Conservation (phyloP, 305 asterid species). For the Nicotiana rustica region DNA sequence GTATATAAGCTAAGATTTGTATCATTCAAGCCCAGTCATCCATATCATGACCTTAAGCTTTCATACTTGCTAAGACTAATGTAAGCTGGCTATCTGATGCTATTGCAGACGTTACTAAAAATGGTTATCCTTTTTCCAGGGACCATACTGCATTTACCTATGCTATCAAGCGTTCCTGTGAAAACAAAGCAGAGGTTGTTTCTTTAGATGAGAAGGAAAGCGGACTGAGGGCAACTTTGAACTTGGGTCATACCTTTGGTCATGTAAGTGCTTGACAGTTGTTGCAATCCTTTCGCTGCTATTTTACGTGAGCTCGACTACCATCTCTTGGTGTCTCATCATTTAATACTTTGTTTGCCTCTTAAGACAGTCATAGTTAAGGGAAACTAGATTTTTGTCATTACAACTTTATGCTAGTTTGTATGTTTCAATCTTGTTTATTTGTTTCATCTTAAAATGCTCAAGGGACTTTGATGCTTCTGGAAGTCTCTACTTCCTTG, state of each 20-base stretch:
- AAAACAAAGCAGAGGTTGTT: slow-evolving; percentile 96
- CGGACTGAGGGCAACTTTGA: slow-evolving; percentile 92
- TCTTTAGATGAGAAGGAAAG: slow-evolving; percentile 95
- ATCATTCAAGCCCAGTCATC: not conserved
- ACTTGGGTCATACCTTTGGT: slow-evolving; percentile 98
- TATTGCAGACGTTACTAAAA: slow-evolving; percentile 8
- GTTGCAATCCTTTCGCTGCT: slow-evolving; percentile 23
- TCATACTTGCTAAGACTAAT: slow-evolving; percentile 7
- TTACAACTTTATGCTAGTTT: not conserved
- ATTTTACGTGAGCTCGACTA: not conserved
- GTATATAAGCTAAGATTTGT: not conserved
- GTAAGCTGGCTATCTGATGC: not conserved
- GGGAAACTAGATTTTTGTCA: not conserved
- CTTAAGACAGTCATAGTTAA: not conserved
- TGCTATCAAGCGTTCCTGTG: slow-evolving; percentile 97
- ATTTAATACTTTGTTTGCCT: not conserved
- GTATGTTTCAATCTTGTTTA: not conserved
- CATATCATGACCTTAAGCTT: slow-evolving; percentile 8
- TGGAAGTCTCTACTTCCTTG: slow-evolving; percentile 18
- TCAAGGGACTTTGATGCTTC: not conserved
- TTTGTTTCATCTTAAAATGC: not conserved
- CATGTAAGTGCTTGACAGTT: slow-evolving; percentile 65
- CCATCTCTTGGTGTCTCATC: slow-evolving; percentile 1
- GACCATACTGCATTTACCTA: slow-evolving; percentile 79
- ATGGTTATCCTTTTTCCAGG: slow-evolving; percentile 49